phyloP scores from a whole-genome alignment of 2,329 filamentous ascomycete genomes.

The Aphanocladium album region DNA sequence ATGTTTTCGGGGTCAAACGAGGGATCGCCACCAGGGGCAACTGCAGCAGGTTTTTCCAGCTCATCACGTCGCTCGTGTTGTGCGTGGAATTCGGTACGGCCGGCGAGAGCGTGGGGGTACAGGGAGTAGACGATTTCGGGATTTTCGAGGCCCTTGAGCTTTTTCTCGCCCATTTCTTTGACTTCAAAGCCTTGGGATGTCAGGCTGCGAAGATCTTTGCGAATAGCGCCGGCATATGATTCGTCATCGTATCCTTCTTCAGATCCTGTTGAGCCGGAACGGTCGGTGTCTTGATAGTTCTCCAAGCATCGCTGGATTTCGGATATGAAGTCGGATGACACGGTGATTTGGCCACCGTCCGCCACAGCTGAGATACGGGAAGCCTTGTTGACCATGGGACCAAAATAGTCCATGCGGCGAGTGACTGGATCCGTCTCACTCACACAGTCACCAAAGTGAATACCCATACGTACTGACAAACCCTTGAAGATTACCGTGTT shows the following conservation, averaged over 20 bases:
- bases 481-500: conserved; percentile 89
- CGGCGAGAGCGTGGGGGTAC: conserved; percentile 83
- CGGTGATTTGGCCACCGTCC: conserved; percentile 94
- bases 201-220: conserved; percentile 79
- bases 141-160: conserved; percentile 95
- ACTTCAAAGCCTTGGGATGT: conserved; percentile 93
- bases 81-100: conserved; percentile 67
- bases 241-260: conserved; percentile 71
- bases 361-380: conserved; percentile 90
- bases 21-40: conserved; percentile 61
- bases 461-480: conserved; percentile 93
- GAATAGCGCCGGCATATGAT: conserved; percentile 67
- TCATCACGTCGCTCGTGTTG: conserved; percentile 42
- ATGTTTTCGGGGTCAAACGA: conserved; percentile 76
- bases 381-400: conserved; percentile 97
- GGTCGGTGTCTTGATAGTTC: conserved; percentile 80
- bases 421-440: conserved; percentile 96
- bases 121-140: conserved; percentile 93
- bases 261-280: conserved; percentile 60
- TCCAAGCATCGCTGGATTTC: conserved; percentile 91
- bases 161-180: conserved; percentile 91
- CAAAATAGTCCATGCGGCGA: conserved; percentile 98
- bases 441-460: conserved; percentile 91
- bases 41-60: conserved; percentile 53
- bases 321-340: conserved; percentile 93